Evolutionary conservation across 371 early-diverging fungal genomes (phyloP), one percentile per base, ranked within the genome.

Genomic region (Mucor piriformis): DNA sequence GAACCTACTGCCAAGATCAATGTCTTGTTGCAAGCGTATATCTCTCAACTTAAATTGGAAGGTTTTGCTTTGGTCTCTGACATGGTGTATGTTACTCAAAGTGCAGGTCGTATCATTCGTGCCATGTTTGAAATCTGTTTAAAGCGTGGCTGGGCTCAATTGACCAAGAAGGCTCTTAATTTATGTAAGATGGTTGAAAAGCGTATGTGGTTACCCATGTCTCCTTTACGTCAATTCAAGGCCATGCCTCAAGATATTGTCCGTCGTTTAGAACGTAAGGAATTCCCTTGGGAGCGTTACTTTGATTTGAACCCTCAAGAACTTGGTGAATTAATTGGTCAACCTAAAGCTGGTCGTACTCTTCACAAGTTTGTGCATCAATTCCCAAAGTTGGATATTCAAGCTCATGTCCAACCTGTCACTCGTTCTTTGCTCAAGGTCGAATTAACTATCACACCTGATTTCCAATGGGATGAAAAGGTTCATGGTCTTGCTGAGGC

Each of bases 101-200:
- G 90, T 59, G 97, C 96, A 24, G 89, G 89, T 0, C 90, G 99
- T 64, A 92, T 99, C 60, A 73, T 98, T 34, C 90, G 98, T 25
- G 96, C 98, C 16, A 87, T 99, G 52, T 97, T 96, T 79, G 99
- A 98, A 77, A 95, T 99, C 44, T 92, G 95, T 64, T 68, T 96
- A 52, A 86, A 88, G 55, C 89, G 94, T 29, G 95, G 95, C n/a
- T 99, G 99, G 99, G 90, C 95, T 3, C 92, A 90, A 57, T 76
- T 95, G 35, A 89, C 95, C 3, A 84, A 88, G 43, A 88, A 89
- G 51, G 89, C 93, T 0, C 74, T 97, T 27, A 93, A 92, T 74
- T 70, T 95, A 47, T 95, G 95, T 80, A 94, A 95, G 70, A 93
- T 94, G 92, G 94, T 95, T 1, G 95, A 95, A 54, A 91, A 89